Evolutionary conservation across 441 rosid species (phyloP).

Genomic region (Populus hybrid): DNA sequence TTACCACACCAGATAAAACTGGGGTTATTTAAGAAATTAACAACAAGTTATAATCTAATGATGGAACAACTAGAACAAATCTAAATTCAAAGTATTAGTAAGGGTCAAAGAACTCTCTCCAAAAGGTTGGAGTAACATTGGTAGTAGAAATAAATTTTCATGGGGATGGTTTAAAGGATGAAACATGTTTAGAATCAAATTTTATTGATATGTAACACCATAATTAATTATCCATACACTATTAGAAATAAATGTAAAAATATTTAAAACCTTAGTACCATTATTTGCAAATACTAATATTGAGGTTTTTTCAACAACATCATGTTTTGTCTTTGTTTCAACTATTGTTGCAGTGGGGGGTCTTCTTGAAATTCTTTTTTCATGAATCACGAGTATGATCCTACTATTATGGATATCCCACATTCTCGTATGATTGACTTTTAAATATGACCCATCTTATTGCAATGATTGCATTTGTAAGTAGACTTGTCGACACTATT

Average conservation of each 20-base stretch:
- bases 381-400: background rate
- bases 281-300: background rate
- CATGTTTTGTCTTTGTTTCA: background rate
- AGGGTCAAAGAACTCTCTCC: too few relatives aligned
- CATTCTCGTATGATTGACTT: background rate
- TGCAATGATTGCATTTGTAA: background rate
- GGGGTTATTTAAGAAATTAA: background rate
- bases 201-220: background rate
- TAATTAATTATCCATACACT: constrained; percentile 11
- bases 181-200: background rate
- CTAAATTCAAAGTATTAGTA: background rate
- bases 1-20: background rate
- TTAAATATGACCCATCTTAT: background rate
- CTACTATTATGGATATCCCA: background rate
- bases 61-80: background rate
- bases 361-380: background rate
- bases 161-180: background rate
- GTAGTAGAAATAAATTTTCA: background rate
- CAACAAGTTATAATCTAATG: background rate
- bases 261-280: constrained; percentile 6
- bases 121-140: background rate
- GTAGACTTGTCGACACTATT: background rate
- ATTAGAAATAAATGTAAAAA: background rate
- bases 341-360: background rate
- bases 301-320: accelerated